These are phyloP conservation scores for Cytospora piceae DNA, from an alignment of 2,329 filamentous ascomycete species.

Conservation along the genomic window DNA sequence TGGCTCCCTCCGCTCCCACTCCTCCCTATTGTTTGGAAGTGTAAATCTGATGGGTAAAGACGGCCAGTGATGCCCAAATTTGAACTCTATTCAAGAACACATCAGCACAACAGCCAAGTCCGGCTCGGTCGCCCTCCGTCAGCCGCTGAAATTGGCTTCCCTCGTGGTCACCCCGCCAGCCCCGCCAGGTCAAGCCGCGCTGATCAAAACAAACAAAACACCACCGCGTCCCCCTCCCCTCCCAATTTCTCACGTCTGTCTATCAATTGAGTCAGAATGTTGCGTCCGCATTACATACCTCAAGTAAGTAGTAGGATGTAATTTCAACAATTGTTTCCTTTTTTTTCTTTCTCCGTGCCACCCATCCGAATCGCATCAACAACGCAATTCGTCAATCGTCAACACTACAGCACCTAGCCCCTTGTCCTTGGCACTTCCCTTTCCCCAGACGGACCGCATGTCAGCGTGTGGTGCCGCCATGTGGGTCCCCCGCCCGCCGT, in stretches of 20 bases:
- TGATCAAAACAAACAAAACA: conserved; percentile 29
- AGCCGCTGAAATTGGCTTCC: background rate
- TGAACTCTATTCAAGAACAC: background rate
- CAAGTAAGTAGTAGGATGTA: background rate
- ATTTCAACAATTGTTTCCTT: conserved; percentile 6
- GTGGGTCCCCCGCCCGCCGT: background rate
- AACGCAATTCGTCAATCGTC: background rate
- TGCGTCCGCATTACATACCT: background rate
- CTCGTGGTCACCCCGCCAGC: background rate
- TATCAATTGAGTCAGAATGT: conserved; percentile 3
- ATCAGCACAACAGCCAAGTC: background rate
- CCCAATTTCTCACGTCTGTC: background rate
- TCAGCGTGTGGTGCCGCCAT: background rate
- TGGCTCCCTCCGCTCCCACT: background rate
- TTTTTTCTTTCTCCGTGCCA: conserved; percentile 10
- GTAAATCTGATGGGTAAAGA: background rate
- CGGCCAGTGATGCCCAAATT: background rate
- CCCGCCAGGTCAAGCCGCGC: background rate
- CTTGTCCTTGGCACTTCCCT: background rate
- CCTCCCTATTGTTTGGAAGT: background rate
- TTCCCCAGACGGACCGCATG: conserved; percentile 13
- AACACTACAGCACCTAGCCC: background rate
- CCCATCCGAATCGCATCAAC: background rate
- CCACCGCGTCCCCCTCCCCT: background rate
- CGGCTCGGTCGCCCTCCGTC: background rate